phyloP scores from a whole-genome alignment of 305 asterid species.

The Coffea humblotiana region DNA sequence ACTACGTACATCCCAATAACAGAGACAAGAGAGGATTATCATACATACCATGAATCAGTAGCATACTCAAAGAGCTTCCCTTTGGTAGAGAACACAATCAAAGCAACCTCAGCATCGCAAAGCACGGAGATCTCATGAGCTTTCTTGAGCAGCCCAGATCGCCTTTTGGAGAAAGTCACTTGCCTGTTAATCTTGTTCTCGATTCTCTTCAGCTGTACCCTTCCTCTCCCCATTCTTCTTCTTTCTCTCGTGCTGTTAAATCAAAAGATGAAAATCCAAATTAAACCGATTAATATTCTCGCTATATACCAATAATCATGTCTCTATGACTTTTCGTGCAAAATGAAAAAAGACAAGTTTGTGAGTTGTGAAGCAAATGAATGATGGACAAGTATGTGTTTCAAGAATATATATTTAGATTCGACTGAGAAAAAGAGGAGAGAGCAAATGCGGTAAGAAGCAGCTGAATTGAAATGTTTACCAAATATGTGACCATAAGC shows the following conservation, averaged over 20 bases:
- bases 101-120: slow-evolving; percentile 65
- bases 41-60: slow-evolving; percentile 53
- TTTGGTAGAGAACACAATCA: slow-evolving; percentile 59
- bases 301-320: neutral
- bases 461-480: neutral
- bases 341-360: neutral
- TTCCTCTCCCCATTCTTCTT: slow-evolving; percentile 57
- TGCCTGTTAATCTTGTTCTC: slow-evolving; percentile 67
- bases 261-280: too few species aligned
- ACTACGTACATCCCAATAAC: neutral
- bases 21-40: neutral
- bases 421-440: neutral
- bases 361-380: neutral
- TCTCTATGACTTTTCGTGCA: neutral
- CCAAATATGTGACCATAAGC: neutral
- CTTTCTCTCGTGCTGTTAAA: neutral
- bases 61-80: slow-evolving; percentile 68
- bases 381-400: too few species aligned
- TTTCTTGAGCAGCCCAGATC: slow-evolving; percentile 64
- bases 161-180: slow-evolving; percentile 63
- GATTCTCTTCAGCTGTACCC: slow-evolving; percentile 63
- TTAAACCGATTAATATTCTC: neutral
- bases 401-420: neutral
- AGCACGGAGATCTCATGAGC: slow-evolving; percentile 73
- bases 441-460: neutral